Evolutionary conservation across 208 protist species (phyloP), one percentile per base, ranked within the genome.

Genomic region (Leishmania major): DNA sequence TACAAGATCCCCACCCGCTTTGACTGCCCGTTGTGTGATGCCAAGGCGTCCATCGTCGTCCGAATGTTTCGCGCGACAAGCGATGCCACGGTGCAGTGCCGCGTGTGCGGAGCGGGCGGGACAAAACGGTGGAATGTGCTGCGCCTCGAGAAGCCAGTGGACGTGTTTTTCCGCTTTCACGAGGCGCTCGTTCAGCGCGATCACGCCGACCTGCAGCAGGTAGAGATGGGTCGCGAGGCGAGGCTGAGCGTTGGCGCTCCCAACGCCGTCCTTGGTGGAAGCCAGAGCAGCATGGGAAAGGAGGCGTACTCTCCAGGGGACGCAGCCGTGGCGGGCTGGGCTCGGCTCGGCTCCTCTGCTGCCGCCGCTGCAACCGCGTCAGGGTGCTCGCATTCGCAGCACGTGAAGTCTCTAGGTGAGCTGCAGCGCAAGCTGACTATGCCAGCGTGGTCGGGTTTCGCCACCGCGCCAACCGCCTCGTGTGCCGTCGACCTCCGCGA

Each of bases 1-100:
- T 98, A 98, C 84, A 98, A 98, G 80, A 97, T 98, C 77, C 95
- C 95, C 2, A 67, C 83, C 2, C 91, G 89, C 70, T 98, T 98
- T 84, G 93, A 97, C 82, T 98, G 95, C 81, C 95, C 95, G 19
- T 49, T 97, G 45, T 98, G 95, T 79, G 95, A 98, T 83, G 90
- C 91, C 25, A 96, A 96, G 85, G 84, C 84, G 51, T 88, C 85
- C 75, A 96, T 98, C 67, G 89, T 86, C 37, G 93, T 98, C 60
- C 90, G 88, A 70, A 87, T 98, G 7, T 69, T 89, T 45, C 87
- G 90, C 11, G 79, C 73, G n/a, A 88, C 69, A 53, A 87, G 86
- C 51, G 84, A 88, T 40, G 95, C 93, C 11, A 87, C 70, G 40
- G 87, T 98, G 28, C 85, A 92, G 66, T 98, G 95, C 84, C 92